These are phyloP conservation scores for Alternaria brassicae DNA, from an alignment of 2,329 filamentous ascomycete species.

Conservation along the genomic window DNA sequence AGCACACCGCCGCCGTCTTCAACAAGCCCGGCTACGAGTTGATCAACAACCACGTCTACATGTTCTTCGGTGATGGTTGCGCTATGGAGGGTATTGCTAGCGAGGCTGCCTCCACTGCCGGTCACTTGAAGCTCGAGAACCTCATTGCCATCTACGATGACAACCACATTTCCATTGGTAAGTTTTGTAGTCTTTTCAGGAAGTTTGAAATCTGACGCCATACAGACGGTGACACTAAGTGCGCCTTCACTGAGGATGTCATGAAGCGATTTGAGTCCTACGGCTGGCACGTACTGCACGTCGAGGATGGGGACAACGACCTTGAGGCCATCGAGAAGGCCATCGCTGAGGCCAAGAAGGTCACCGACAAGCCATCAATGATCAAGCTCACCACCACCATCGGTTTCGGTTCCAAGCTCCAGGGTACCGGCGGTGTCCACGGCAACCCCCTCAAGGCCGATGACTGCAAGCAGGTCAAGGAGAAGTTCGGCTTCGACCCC, in stretches of 20 bases:
- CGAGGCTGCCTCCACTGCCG: constrained; percentile 90
- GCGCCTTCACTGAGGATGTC: constrained; percentile 96
- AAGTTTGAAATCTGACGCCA: constrained; percentile 20
- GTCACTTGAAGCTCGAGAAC: constrained; percentile 97
- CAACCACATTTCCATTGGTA: constrained; percentile 91
- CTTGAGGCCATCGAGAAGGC: constrained; percentile 87
- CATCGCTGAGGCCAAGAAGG: constrained; percentile 81
- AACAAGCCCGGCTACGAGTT: constrained; percentile 96
- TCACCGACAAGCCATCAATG: constrained; percentile 95
- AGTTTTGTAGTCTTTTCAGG: constrained; percentile 30
- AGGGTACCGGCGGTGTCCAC: constrained; percentile 96
- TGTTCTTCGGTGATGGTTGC: constrained; percentile 97
- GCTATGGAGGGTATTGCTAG: constrained; percentile 97
- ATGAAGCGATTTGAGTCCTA: constrained; percentile 94
- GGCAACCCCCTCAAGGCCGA: constrained; percentile 94
- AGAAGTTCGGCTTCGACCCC: constrained; percentile 95
- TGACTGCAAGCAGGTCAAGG: constrained; percentile 91
- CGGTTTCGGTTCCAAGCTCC: constrained; percentile 89
- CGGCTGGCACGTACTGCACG: constrained; percentile 89
- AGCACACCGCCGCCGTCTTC: constrained; percentile 87
- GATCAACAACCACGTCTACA: constrained; percentile 95
- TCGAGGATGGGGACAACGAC: constrained; percentile 88
- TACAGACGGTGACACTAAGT: constrained; percentile 90
- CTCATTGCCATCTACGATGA: constrained; percentile 97
- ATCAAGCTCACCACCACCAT: constrained; percentile 98